These are phyloP conservation scores for Saccharum officinarum DNA, from an alignment of 176 grass and related monocot species.

Conservation along the genomic window DNA sequence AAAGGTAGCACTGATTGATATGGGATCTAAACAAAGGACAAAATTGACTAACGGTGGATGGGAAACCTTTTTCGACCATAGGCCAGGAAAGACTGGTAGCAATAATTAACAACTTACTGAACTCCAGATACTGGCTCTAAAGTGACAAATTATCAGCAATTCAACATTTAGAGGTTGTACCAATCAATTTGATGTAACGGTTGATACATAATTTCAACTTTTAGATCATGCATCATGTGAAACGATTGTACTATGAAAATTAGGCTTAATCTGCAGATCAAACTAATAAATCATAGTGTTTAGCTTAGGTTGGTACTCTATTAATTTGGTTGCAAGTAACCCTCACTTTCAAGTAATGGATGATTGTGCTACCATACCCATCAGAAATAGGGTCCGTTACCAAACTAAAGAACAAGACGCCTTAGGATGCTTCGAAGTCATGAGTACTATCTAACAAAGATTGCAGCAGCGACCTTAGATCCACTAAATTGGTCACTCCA, in stretches of 20 bases:
- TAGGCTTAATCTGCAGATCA: neutral
- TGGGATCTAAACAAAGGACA: slow-evolving; percentile 9
- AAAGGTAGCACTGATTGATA: neutral
- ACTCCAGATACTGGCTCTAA: slow-evolving; percentile 16
- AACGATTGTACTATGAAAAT: slow-evolving; percentile 15
- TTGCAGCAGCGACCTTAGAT: neutral
- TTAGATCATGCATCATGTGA: slow-evolving; percentile 16
- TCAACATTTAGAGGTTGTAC: slow-evolving; percentile 27
- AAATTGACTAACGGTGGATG: neutral
- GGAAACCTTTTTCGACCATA: neutral
- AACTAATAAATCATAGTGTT: neutral
- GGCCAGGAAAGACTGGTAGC: neutral
- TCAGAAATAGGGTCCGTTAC: neutral
- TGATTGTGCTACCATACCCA: slow-evolving; percentile 9
- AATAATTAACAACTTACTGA: slow-evolving; percentile 31
- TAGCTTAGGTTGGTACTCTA: neutral
- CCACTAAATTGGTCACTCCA: neutral
- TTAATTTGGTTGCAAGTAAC: slow-evolving; percentile 33
- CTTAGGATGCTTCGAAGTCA: neutral
- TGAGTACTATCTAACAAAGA: slow-evolving; percentile 29
- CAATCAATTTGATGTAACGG: slow-evolving; percentile 30
- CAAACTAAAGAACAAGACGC: slow-evolving; percentile 15
- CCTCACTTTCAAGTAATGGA: neutral
- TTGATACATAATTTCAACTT: neutral
- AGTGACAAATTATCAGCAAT: slow-evolving; percentile 14